Conservation (phyloP, 2,329 filamentous ascomycete species). For the Fusarium drepaniforme region DNA sequence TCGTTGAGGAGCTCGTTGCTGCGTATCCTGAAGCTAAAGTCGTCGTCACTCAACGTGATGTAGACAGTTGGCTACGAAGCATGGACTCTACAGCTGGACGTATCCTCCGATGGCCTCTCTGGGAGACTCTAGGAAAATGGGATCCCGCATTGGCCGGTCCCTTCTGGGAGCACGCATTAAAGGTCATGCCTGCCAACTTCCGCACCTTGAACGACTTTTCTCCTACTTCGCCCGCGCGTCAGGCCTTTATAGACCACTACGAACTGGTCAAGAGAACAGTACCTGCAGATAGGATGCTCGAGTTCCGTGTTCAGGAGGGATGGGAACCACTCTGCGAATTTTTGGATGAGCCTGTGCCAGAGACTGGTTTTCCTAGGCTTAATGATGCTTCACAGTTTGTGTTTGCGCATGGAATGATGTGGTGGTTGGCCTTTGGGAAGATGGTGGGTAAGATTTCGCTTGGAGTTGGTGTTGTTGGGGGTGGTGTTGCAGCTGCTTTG, state of each 20-base stretch:
- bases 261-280: constrained; percentile 5
- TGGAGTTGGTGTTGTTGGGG: constrained; percentile 8
- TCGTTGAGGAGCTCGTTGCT: constrained; percentile 30
- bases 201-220: constrained; percentile 26
- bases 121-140: constrained; percentile 25
- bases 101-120: constrained; percentile 30
- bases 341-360: constrained; percentile 3
- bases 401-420: constrained; percentile 28
- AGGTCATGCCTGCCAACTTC: constrained; percentile 16
- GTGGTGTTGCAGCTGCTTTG: constrained; percentile 24
- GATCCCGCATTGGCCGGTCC: constrained; percentile 13
- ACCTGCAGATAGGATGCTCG: constrained; percentile 4
- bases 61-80: constrained; percentile 24
- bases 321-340: constrained; percentile 34
- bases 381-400: constrained; percentile 32
- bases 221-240: constrained; percentile 9
- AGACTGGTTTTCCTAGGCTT: constrained; percentile 11
- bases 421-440: constrained; percentile 34
- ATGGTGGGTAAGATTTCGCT: constrained; percentile 25
- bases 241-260: constrained; percentile 19
- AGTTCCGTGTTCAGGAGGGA: constrained; percentile 21
- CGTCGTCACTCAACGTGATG: constrained; percentile 21
- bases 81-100: constrained; percentile 27
- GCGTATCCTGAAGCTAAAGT: constrained; percentile 35
- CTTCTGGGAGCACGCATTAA: constrained; percentile 32